Base-by-base conservation (phyloP, 306 rosid species). In the Cercis canadensis region DNA sequence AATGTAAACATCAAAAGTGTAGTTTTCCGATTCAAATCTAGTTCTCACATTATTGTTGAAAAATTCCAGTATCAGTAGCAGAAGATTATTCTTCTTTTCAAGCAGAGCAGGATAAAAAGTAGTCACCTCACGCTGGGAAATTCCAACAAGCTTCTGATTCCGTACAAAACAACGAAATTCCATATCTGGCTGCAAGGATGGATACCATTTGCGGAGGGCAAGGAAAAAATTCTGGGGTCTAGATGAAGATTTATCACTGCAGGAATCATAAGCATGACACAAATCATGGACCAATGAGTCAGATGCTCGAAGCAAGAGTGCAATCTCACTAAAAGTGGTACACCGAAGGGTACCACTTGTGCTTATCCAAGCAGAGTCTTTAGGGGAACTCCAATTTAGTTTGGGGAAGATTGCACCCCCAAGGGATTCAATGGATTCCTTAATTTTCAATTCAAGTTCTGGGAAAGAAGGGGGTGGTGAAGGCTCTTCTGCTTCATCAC, bases 321-420 rank as follows among this genome's bases (percentile, higher is more conserved):
- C 88, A 53, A 92, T 87, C 84, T 92, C 98, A 57, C 84, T 78
- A 74, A 92, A 85, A 24, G 80, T 74, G 53, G 91, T 74, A 76
- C 98, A 90, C 11, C 77, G 47, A 51, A 88, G 87, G 16, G 62
- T 81, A 18, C 87, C 86, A 5, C 62, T 72, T 14, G 92, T 62
- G 59, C 91, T 86, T 33, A 92, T 90, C 96, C 96, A 92, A 21
- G 92, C 85, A 7, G 96, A 71, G 63, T 92, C 96, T 70, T 92
- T 92, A 4, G 98, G 98, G 18, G 98, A 90, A 65, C 90, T 88
- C 98, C 97, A 88, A 74, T 88, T 92, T 74, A 92, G 65, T 72
- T 92, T 92, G 7, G 98, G 96, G 66, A 90, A 88, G 65, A 88
- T 77, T 3, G 84, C 86, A 55, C 92, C 96, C 14, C 96, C 92